Evolutionary conservation across 495 filamentous ascomycete species (phyloP), one percentile per base, ranked within the genome.

Genomic region (Lophium mytilinum): DNA sequence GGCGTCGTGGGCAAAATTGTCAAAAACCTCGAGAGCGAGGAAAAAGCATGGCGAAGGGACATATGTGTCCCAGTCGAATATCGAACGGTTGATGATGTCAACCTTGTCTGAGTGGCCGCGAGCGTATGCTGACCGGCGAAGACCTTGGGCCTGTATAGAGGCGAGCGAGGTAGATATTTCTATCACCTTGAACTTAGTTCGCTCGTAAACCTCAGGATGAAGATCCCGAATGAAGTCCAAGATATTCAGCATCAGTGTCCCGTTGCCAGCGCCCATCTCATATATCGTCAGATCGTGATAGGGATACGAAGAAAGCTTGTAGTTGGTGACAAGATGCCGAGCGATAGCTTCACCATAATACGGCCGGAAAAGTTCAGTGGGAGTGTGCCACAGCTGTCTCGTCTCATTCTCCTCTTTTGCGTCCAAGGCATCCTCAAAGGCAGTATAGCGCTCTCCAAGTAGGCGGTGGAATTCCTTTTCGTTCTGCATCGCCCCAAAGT

Each of bases 201-300:
- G 86, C 56, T 86, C 84, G 75, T 99, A 99, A 24, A 99, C 92
- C 59, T 88, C 85, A 1, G 90, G 86, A 60, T 99, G 87, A 30
- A 82, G 80, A 64, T 88, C 85, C 57, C 91, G 89, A 69, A 99
- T 94, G 73, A 92, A 93, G 75, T 99, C 91, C 50, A 99, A 78
- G 55, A 97, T 90, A 70, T 99, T 97, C 62, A 90, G 77, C 93
- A 99, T 99, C 65, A 99, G 80, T 4, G 94, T 99, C 42, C 93
- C 93, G 66, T 96, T 93, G 55, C 93, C 93, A 47, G 93, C 93
- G 18, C 93, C 93, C 83, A 99, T 90, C 70, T 99, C 93, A 79
- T 96, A 99, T 66, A 99, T 95, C 58, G 94, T 89, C 48, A 99
- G 81, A 74, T 99, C 93, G 71, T 94, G 84, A 76, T 96, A 95